These are phyloP conservation scores for Chaetoceros tenuissimus DNA, from an alignment of 108 stramenopile species.

Conservation along the genomic window DNA sequence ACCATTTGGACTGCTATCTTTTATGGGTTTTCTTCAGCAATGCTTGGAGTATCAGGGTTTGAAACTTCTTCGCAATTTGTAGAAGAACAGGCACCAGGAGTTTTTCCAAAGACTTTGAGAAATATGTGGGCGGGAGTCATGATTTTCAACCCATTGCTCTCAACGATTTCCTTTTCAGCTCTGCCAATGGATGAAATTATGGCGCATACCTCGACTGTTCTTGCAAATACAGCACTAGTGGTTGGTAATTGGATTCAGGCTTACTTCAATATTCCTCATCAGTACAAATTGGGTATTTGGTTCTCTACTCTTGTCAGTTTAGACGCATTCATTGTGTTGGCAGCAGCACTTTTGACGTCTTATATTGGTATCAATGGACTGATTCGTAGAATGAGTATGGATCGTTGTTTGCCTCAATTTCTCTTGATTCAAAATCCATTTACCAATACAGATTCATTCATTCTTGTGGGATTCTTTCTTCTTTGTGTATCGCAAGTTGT, in stretches of 20 bases:
- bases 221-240: conserved; percentile 42
- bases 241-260: conserved; percentile 41
- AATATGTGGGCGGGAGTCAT: conserved; percentile 56
- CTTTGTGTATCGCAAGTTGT: conserved; percentile 38
- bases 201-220: conserved; percentile 36
- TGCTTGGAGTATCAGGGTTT: conserved; percentile 67
- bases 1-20: conserved; percentile 41
- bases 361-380: conserved; percentile 67
- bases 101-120: conserved; percentile 46
- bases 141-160: conserved; percentile 53
- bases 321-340: conserved; percentile 63
- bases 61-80: conserved; percentile 60
- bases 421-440: conserved; percentile 45
- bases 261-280: conserved; percentile 11
- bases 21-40: conserved; percentile 50
- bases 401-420: conserved; percentile 55
- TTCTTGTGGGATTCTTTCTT: conserved; percentile 46
- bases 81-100: conserved; percentile 47
- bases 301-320: conserved; percentile 20
- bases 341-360: conserved; percentile 54
- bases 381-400: conserved; percentile 55
- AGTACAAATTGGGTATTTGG: conserved; percentile 13
- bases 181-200: conserved; percentile 42
- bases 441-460: conserved; percentile 44
- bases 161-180: conserved; percentile 38